phyloP scores from a whole-genome alignment of 2,329 filamentous ascomycete genomes.

The Aspergillus quadrilineatus region DNA sequence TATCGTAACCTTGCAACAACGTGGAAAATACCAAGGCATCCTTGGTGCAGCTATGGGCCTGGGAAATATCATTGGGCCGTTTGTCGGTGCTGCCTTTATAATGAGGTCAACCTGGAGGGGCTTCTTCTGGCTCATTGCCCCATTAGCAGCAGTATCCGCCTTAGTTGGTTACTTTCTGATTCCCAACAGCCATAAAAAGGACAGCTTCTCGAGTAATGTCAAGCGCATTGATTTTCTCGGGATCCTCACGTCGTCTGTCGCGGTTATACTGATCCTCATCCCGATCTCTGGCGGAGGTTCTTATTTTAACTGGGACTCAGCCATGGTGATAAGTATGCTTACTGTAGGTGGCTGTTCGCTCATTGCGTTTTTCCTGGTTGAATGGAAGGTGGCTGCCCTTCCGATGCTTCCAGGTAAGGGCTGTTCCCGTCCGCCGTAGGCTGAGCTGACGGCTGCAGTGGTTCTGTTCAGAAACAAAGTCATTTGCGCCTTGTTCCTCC shows the following conservation, averaged over 20 bases:
- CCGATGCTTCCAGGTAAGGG: conserved; percentile 56
- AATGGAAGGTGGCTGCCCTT: conserved; percentile 57
- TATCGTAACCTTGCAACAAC: conserved; percentile 57
- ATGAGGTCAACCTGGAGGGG: conserved; percentile 46
- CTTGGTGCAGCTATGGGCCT: conserved; percentile 46
- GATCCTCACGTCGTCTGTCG: conserved; percentile 54
- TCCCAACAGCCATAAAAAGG: conserved; percentile 51
- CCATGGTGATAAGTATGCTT: conserved; percentile 62
- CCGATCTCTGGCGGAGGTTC: conserved; percentile 63
- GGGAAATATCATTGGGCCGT: conserved; percentile 50
- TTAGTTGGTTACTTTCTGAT: conserved; percentile 52
- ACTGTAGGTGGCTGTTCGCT: conserved; percentile 49
- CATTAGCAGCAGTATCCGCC: conserved; percentile 50
- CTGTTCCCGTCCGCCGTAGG: not conserved
- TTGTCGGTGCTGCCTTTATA: conserved; percentile 49
- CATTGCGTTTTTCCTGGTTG: conserved; percentile 53
- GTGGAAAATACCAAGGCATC: conserved; percentile 57
- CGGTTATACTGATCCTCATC: conserved; percentile 62
- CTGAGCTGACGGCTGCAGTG: not conserved
- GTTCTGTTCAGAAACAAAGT: conserved; percentile 57
- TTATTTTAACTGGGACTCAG: conserved; percentile 57
- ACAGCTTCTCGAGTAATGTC: conserved; percentile 40
- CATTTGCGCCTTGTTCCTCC: conserved; percentile 55
- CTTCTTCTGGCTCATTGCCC: conserved; percentile 54
- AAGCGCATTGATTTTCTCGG: conserved; percentile 58